A percentile compares a stretch with the other conserved stretches of the same genome.
These are phyloP conservation scores for Quercus engelmannii DNA, from an alignment of 306 rosid species.

Conservation along the genomic window DNA sequence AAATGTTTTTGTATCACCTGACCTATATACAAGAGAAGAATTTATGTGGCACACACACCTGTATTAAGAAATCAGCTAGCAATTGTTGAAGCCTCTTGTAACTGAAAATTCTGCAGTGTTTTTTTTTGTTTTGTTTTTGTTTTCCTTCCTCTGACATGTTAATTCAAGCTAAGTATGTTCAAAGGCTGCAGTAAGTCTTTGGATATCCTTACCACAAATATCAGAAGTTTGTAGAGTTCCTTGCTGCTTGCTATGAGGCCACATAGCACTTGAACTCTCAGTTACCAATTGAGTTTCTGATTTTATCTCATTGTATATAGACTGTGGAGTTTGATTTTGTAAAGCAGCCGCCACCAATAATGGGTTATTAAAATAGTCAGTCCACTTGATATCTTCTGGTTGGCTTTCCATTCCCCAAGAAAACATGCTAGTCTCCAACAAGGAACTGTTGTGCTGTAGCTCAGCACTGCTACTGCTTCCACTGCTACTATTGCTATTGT, in stretches of 20 bases:
- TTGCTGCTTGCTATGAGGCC: conserved; percentile 39
- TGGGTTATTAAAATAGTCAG: conserved; percentile 46
- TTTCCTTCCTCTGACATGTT: neutral
- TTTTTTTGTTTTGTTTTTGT: neutral
- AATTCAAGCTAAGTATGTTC: conserved; percentile 41
- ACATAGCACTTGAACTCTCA: conserved; percentile 32
- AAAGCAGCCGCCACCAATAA: conserved; percentile 37
- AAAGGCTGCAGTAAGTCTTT: conserved; percentile 42
- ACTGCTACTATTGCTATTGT: conserved; percentile 33
- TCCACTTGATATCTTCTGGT: conserved; percentile 50
- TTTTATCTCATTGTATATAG: conserved; percentile 37
- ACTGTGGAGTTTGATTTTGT: conserved; percentile 27
- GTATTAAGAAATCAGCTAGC: conserved; percentile 13
- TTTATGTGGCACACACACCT: conserved; percentile 40
- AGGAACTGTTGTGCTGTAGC: conserved; percentile 21
- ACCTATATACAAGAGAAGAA: conserved; percentile 36
- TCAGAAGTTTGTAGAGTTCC: conserved; percentile 22
- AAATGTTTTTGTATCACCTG: conserved; percentile 20
- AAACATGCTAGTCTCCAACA: conserved; percentile 21
- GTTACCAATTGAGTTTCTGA: conserved; percentile 27
- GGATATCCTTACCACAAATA: conserved; percentile 36
- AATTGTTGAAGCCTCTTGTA: conserved; percentile 1
- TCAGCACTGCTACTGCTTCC: conserved; percentile 27
- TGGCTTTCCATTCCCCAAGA: conserved; percentile 43
- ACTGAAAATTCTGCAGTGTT: conserved; percentile 1